phyloP scores from a whole-genome alignment of 495 filamentous ascomycete genomes.

The Viridothelium virens region DNA sequence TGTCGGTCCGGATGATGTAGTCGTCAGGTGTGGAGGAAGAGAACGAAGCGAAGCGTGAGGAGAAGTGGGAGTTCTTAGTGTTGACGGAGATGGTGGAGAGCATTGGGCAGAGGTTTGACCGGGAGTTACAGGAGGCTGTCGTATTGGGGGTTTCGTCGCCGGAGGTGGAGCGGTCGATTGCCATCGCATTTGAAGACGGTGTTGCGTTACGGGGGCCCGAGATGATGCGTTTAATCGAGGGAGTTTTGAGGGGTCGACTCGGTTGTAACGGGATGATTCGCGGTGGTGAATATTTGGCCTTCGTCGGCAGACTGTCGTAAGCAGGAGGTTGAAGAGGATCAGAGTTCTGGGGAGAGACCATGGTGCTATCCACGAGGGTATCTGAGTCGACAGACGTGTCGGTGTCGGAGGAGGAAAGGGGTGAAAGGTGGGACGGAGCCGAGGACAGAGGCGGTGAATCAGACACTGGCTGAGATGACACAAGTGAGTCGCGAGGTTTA shows the following conservation, averaged over 20 bases:
- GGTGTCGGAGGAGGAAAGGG: neutral
- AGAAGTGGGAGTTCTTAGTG: neutral
- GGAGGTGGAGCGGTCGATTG: neutral
- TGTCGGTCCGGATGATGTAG: constrained; percentile 1
- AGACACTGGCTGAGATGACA: neutral
- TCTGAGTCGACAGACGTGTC: neutral
- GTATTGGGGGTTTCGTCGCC: neutral
- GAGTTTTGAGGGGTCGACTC: neutral
- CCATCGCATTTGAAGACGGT: no score
- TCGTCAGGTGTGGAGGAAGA: neutral
- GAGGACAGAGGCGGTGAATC: neutral
- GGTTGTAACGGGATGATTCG: neutral
- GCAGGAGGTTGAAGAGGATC: neutral
- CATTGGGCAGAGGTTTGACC: neutral
- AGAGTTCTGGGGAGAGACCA: neutral
- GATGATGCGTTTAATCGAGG: constrained; percentile 2
- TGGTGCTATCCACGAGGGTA: neutral
- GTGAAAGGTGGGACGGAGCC: neutral
- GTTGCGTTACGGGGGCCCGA: neutral
- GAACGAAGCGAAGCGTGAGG: neutral
- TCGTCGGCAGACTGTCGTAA: no score
- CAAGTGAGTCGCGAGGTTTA: neutral
- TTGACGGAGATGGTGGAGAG: neutral
- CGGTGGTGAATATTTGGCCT: no score
- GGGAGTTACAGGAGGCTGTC: no score